Evolutionary conservation across 2,329 filamentous ascomycete species (phyloP).

Genomic region (Fusarium torreyae): DNA sequence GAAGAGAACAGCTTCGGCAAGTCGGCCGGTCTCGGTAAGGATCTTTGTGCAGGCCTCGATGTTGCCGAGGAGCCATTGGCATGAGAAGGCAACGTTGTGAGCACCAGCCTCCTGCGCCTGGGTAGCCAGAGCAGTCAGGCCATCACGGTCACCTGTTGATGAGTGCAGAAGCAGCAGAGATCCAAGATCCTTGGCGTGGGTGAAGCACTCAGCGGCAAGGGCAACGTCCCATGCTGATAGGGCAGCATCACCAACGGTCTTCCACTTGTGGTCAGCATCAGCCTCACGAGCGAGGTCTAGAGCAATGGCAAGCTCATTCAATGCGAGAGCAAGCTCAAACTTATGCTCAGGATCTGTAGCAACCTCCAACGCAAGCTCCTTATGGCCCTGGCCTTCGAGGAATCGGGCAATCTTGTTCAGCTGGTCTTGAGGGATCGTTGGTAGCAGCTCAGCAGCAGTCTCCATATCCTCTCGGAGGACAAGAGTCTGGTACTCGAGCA

Average conservation of each 20-base stretch:
- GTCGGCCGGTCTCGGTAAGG: constrained; percentile 82
- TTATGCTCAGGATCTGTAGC: constrained; percentile 96
- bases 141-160: constrained; percentile 83
- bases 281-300: constrained; percentile 86
- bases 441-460: constrained; percentile 86
- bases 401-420: constrained; percentile 99
- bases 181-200: constrained; percentile 89
- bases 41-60: constrained; percentile 85
- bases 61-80: constrained; percentile 89
- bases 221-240: constrained; percentile 88
- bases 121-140: constrained; percentile 78
- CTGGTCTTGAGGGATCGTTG: constrained; percentile 89
- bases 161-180: constrained; percentile 91
- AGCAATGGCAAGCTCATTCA: constrained; percentile 88
- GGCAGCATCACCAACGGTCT: constrained; percentile 94
- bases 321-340: constrained; percentile 88
- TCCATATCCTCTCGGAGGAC: constrained; percentile 96
- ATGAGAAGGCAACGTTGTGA: constrained; percentile 94
- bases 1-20: constrained; percentile 91
- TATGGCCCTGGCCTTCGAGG: constrained; percentile 96
- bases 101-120: constrained; percentile 83
- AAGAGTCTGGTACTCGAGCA: constrained; percentile 96
- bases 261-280: constrained; percentile 97
- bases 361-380: constrained; percentile 94
- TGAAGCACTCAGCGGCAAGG: constrained; percentile 94